Evolutionary conservation across 2,329 filamentous ascomycete genomes (phyloP).

Genomic region (Paraphoma sp.): DNA sequence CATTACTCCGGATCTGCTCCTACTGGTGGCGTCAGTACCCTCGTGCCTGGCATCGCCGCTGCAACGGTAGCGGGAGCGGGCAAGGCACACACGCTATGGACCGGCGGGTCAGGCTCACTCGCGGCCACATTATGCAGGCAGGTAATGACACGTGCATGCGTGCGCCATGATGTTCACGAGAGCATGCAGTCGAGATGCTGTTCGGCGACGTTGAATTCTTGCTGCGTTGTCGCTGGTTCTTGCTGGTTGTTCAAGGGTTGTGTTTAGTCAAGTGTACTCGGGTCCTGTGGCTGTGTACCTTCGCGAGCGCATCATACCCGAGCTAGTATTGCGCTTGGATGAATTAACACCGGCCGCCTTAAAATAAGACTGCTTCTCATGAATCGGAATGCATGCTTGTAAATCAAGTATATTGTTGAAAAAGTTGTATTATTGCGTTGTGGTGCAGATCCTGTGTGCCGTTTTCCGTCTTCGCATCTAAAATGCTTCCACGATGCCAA

Average conservation of each 20-base stretch:
- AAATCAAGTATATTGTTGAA: too few relatives aligned
- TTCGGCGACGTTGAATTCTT: neutral
- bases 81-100: neutral
- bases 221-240: neutral
- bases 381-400: too few relatives aligned
- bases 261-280: neutral
- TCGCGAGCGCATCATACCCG: neutral
- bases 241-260: neutral
- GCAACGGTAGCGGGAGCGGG: conserved; percentile 4
- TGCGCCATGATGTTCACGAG: neutral
- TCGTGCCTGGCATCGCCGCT: conserved; percentile 2
- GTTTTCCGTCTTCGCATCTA: neutral
- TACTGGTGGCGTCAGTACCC: neutral
- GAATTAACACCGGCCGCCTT: neutral
- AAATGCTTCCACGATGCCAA: conserved; percentile 3
- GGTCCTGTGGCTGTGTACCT: conserved; percentile 1
- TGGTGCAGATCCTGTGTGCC: neutral
- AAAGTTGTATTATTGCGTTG: neutral
- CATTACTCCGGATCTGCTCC: neutral
- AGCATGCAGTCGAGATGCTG: neutral
- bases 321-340: neutral
- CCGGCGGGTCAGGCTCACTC: conserved; percentile 1
- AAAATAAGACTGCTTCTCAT: neutral
- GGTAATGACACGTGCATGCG: neutral
- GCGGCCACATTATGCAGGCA: neutral